Conservation (phyloP, 441 rosid genomes). For the Raphanus hybrid region DNA sequence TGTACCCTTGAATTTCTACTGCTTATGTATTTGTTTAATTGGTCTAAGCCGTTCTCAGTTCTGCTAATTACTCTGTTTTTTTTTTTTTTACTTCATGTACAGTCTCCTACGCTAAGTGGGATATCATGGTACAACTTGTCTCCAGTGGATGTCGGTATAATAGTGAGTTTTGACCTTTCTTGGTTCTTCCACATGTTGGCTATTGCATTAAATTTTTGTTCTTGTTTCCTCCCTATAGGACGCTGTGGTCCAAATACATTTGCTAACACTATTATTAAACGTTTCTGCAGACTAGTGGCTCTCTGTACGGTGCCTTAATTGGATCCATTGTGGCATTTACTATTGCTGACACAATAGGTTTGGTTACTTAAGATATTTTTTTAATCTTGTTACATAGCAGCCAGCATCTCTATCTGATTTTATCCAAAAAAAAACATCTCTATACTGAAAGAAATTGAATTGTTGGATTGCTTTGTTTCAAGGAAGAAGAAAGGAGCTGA, state of each 20-base stretch:
- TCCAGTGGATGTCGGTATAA: conserved; percentile 86
- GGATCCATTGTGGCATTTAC: conserved; percentile 89
- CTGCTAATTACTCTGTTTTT: conserved; percentile 30
- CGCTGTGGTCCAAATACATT: background rate
- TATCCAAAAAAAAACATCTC: conserved; percentile 43
- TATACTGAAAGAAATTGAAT: conserved; percentile 32
- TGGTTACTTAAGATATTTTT: conserved; percentile 15
- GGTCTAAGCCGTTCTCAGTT: background rate
- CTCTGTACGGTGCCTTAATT: conserved; percentile 94
- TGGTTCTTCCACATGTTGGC: conserved; percentile 22
- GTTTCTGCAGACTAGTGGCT: conserved; percentile 92
- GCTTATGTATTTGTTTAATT: background rate
- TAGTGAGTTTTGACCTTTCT: conserved; percentile 63
- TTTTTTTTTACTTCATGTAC: conserved; percentile 43
- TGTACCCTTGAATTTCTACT: conserved; percentile 3
- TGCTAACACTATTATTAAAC: background rate
- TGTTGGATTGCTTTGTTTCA: conserved; percentile 19
- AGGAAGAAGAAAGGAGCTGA: conserved; percentile 97
- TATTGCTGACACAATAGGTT: conserved; percentile 89
- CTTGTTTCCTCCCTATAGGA: conserved; percentile 2
- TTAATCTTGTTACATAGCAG: conserved; percentile 2
- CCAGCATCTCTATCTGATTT: conserved; percentile 14
- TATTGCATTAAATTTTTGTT: conserved; percentile 7
- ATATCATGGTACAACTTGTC: conserved; percentile 85
- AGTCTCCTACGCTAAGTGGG: conserved; percentile 87